Evolutionary conservation across 306 rosid genomes (phyloP).

Genomic region (Glycine latifolia): DNA sequence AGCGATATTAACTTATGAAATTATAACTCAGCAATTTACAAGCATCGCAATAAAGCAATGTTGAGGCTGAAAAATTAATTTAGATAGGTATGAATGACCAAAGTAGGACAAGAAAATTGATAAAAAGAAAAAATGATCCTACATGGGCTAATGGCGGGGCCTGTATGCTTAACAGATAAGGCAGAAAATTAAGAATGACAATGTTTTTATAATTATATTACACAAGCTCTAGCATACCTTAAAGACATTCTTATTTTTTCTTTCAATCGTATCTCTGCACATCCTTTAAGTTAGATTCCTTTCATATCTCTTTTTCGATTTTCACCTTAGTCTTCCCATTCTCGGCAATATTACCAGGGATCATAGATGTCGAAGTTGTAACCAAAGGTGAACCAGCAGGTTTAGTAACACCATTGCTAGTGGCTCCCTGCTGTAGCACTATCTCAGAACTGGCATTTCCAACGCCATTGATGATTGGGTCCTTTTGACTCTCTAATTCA

Average conservation of each 20-base stretch:
- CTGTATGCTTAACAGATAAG: slow-evolving; percentile 46
- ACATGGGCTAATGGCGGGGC: slow-evolving; percentile 49
- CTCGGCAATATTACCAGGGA: slow-evolving; percentile 56
- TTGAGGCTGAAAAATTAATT: slow-evolving; percentile 61
- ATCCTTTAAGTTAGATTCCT: slow-evolving; percentile 54
- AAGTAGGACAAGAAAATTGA: slow-evolving; percentile 47
- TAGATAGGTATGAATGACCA: slow-evolving; percentile 59
- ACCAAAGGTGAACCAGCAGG: slow-evolving; percentile 49
- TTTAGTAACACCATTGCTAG: slow-evolving; percentile 64
- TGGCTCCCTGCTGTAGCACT: slow-evolving; percentile 48
- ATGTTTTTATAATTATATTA: slow-evolving; percentile 37
- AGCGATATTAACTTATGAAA: slow-evolving; percentile 48
- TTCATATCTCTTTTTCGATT: slow-evolving; percentile 56
- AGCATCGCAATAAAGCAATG: slow-evolving; percentile 56
- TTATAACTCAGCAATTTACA: slow-evolving; percentile 77
- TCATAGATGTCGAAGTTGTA: slow-evolving; percentile 55
- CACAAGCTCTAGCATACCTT: slow-evolving; percentile 49
- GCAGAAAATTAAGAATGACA: slow-evolving; percentile 31
- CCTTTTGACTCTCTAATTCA: slow-evolving; percentile 64
- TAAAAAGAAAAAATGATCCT: slow-evolving; percentile 49
- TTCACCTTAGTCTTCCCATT: slow-evolving; percentile 61
- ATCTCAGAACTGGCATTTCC: slow-evolving; percentile 60
- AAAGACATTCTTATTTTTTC: slow-evolving; percentile 7
- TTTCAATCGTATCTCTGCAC: slow-evolving; percentile 41
- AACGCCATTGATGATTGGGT: slow-evolving; percentile 54